These are phyloP conservation scores for Neurospora sp. DNA, from an alignment of 495 filamentous ascomycete genomes.

Conservation along the genomic window DNA sequence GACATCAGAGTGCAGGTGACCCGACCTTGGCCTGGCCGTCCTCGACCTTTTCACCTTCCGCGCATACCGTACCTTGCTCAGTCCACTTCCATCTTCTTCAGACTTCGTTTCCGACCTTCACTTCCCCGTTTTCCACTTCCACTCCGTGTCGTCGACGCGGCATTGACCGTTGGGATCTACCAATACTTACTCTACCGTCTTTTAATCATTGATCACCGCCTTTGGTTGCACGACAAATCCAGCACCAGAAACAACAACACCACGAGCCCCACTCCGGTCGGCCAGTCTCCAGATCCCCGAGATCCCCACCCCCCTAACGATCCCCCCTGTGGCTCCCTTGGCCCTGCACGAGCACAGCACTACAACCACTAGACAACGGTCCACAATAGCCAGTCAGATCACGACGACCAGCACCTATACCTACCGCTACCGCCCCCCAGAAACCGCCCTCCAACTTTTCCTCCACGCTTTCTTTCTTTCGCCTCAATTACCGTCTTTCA, in stretches of 20 bases:
- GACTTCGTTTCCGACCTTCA: neutral
- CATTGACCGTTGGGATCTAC: neutral
- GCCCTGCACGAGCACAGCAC: neutral
- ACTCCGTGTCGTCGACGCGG: neutral
- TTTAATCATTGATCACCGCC: neutral
- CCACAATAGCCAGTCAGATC: neutral
- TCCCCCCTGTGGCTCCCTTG: neutral
- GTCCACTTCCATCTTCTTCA: neutral
- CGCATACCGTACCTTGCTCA: neutral
- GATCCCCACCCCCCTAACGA: neutral
- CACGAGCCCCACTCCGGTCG: neutral
- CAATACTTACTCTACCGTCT: neutral
- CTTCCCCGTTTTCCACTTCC: neutral
- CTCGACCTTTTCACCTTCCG: neutral
- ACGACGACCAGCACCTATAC: neutral
- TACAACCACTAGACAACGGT: neutral
- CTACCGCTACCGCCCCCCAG: neutral
- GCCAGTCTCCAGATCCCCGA: neutral
- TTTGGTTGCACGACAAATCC: neutral
- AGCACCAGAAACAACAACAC: neutral
- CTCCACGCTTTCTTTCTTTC: slow-evolving; percentile 1
- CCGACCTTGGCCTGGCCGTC: neutral
- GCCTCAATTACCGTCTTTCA: slow-evolving; percentile 1
- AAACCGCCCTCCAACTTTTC: neutral
- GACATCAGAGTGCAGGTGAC: neutral